A percentile compares a stretch with the other conserved stretches of the same genome.
phyloP scores from a whole-genome alignment of 2,329 filamentous ascomycete species.

The Fonsecaea pedrosoi region DNA sequence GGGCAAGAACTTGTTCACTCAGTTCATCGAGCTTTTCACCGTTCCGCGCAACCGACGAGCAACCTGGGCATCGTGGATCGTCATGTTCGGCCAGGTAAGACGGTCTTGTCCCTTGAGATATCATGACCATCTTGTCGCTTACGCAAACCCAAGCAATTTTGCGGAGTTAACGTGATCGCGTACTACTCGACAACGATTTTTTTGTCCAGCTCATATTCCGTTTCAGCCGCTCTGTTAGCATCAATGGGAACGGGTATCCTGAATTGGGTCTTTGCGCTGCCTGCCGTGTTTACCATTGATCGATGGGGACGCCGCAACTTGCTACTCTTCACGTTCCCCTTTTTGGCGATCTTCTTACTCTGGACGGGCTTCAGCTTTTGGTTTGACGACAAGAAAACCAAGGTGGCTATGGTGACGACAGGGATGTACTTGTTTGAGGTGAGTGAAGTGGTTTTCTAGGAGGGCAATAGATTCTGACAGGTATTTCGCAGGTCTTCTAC shows the following conservation, averaged over 20 bases:
- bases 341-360: slow-evolving; percentile 60
- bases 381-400: slow-evolving; percentile 47
- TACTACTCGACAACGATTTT: slow-evolving; percentile 72
- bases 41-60: slow-evolving; percentile 69
- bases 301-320: slow-evolving; percentile 69
- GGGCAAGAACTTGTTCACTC: slow-evolving; percentile 59
- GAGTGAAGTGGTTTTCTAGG: background rate
- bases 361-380: slow-evolving; percentile 61
- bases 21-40: slow-evolving; percentile 65
- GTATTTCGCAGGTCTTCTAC: slow-evolving; percentile 52
- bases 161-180: slow-evolving; percentile 63
- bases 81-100: slow-evolving; percentile 64
- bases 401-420: slow-evolving; percentile 54
- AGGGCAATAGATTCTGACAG: background rate
- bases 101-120: slow-evolving; percentile 4
- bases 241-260: slow-evolving; percentile 70
- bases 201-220: slow-evolving; percentile 57
- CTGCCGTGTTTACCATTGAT: slow-evolving; percentile 70
- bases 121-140: background rate
- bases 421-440: slow-evolving; percentile 44
- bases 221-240: slow-evolving; percentile 61
- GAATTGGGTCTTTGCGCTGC: slow-evolving; percentile 70
- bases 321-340: slow-evolving; percentile 67
- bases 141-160: slow-evolving; percentile 46
- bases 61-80: slow-evolving; percentile 62